A percentile compares a stretch with the other conserved stretches of the same genome.
Evolutionary conservation across 345 rosid species (phyloP).

Genomic region (Trapa bicornis): DNA sequence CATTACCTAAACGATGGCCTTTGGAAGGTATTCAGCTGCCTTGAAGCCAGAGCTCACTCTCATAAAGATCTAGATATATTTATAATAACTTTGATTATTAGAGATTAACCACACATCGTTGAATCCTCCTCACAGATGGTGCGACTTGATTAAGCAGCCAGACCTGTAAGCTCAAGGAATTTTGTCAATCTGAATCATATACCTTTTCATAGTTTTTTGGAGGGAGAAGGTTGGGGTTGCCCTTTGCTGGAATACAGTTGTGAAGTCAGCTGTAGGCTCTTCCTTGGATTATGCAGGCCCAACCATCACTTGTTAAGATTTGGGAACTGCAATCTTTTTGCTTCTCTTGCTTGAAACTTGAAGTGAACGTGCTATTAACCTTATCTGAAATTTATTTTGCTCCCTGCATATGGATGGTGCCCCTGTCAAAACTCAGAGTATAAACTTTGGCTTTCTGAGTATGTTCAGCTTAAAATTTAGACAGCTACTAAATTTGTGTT

Average conservation of each 20-base stretch:
- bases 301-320: neutral
- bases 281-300: too few relatives aligned
- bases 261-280: constrained; percentile 3
- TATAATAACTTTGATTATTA: neutral
- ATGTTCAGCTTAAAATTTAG: too few relatives aligned
- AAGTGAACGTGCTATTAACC: too few relatives aligned
- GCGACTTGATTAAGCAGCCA: constrained; percentile 45
- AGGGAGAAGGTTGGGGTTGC: neutral
- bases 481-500: too few relatives aligned
- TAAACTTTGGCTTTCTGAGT: too few relatives aligned
- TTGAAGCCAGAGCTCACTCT: neutral
- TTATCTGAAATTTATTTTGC: too few relatives aligned
- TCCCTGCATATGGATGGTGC: too few relatives aligned
- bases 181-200: neutral
- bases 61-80: neutral
- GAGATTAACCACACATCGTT: neutral
- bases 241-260: constrained; percentile 4
- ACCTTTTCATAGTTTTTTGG: neutral
- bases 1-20: constrained; percentile 98
- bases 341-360: neutral
- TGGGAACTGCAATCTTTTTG: neutral
- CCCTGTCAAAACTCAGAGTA: too few relatives aligned
- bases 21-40: constrained; percentile 59
- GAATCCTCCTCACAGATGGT: constrained; percentile 48
- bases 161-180: constrained; percentile 1